Evolutionary conservation across 169 alveolate species (phyloP), one percentile per base, ranked within the genome.

Genomic region (Eimeria praecox): DNA sequence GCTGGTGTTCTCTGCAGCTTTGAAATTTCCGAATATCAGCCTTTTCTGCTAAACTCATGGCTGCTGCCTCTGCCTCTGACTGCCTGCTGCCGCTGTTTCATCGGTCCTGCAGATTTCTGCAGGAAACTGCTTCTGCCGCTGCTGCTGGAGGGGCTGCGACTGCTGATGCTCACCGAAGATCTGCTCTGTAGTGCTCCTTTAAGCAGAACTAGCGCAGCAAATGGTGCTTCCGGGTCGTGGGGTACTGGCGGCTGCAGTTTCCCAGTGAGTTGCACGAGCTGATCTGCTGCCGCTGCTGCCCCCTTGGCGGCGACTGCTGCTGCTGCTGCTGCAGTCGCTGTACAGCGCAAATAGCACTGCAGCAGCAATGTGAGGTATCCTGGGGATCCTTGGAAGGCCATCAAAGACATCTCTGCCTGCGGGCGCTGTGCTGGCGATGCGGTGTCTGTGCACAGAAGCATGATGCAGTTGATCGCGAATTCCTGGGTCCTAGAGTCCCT

Each of bases 161-260:
- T 52, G 73, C 75, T 83, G 30, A 49, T 9, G 22, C 91, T 83
- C 64, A 83, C 91, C 30, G 69, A n/a, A 14, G 38, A 56, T 46
- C 91, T 20, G 73, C 91, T 52, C 30, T 83, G 91, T 33, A 83
- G n/a, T 46, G 91, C 91, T 54, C 91, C 91, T 75, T 83, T 83
- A 56, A 83, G 91, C 91, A 83, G 91, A 30, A 83, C 75, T 42
- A 83, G 54, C 9, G 91, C 91, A 83, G 75, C 91, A 54, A 83
- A 83, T 22, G 91, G 73, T 3, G 91, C 91, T 52, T 83, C 91
- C 73, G 91, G 49, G 91, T 83, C 91, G 42, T 83, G 46, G 40
- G 91, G 46, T 20, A 35, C 30, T 56, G 91, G 91, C 75, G 52
- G 66, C 14, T 49, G 75, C 46, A 83, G 91, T 18, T 83, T 83